A percentile compares a stretch with the other conserved stretches of the same genome.
These are phyloP conservation scores for Primulina eburnea DNA, from an alignment of 257 asterid genomes.

Conservation along the genomic window DNA sequence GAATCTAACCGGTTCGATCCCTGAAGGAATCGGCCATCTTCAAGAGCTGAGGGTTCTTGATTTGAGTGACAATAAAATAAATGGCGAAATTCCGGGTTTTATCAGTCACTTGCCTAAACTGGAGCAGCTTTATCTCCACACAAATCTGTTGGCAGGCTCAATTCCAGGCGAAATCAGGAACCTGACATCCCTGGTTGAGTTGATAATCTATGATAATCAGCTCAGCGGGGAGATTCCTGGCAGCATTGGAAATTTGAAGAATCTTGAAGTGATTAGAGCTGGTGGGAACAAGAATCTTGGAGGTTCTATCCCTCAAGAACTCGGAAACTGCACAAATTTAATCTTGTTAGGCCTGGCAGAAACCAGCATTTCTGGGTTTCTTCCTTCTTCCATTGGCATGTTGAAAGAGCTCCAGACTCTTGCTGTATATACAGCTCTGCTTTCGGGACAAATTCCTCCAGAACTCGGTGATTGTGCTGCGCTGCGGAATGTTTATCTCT, in stretches of 20 bases:
- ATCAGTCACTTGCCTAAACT: constrained; percentile 43
- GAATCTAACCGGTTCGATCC: constrained; percentile 55
- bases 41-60: constrained; percentile 42
- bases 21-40: constrained; percentile 44
- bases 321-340: constrained; percentile 62
- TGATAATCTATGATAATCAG: constrained; percentile 61
- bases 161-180: constrained; percentile 55
- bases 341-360: constrained; percentile 63
- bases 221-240: constrained; percentile 54
- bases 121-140: constrained; percentile 46
- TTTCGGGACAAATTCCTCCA: constrained; percentile 75
- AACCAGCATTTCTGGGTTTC: constrained; percentile 68
- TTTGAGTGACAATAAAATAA: constrained; percentile 58
- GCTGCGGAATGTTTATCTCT: constrained; percentile 48
- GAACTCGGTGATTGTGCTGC: constrained; percentile 60
- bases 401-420: constrained; percentile 53
- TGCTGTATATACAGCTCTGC: constrained; percentile 63
- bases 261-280: constrained; percentile 53
- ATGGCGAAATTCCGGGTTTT: constrained; percentile 55
- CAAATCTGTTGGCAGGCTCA: constrained; percentile 52
- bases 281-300: constrained; percentile 77
- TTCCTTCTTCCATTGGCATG: constrained; percentile 58
- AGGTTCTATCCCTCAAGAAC: constrained; percentile 59
- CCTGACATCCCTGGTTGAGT: constrained; percentile 37
- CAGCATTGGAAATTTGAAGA: constrained; percentile 52